These are phyloP conservation scores for Stemphylium vesicarium DNA, from an alignment of 2,329 filamentous ascomycete species.

Conservation along the genomic window DNA sequence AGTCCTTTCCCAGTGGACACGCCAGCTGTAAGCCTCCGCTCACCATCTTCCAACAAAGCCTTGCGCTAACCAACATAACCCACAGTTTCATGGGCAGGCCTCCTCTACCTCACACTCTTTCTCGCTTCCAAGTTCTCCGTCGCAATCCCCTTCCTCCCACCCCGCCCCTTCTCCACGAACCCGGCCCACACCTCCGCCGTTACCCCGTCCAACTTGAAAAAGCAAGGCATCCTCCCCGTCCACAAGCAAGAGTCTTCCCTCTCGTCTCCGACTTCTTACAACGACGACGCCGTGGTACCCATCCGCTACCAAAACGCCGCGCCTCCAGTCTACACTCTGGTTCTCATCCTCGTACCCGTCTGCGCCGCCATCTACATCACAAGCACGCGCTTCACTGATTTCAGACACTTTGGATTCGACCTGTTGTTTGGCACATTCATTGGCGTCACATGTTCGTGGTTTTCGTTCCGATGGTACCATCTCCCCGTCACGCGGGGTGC, in stretches of 20 bases:
- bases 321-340: conserved; percentile 79
- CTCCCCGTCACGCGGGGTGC: conserved; percentile 77
- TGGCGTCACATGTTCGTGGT: conserved; percentile 72
- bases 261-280: conserved; percentile 22
- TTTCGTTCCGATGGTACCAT: conserved; percentile 86
- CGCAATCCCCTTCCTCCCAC: conserved; percentile 71
- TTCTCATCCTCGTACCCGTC: conserved; percentile 73
- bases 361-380: conserved; percentile 79
- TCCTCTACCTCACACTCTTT: conserved; percentile 87
- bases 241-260: conserved; percentile 34
- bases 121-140: conserved; percentile 82
- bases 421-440: conserved; percentile 85
- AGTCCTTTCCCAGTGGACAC: conserved; percentile 82
- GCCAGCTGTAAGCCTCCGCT: conserved; percentile 63
- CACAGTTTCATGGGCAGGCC: conserved; percentile 72
- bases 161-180: conserved; percentile 55
- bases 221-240: conserved; percentile 27
- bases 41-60: background rate
- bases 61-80: background rate
- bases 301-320: conserved; percentile 78
- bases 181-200: conserved; percentile 57
- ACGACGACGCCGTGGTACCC: conserved; percentile 53
- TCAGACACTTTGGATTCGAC: conserved; percentile 90
- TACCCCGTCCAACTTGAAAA: conserved; percentile 41
- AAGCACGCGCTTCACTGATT: conserved; percentile 87